Evolutionary conservation across 768 basidiomycete species (phyloP).

Genomic region (Podaxis sp.): DNA sequence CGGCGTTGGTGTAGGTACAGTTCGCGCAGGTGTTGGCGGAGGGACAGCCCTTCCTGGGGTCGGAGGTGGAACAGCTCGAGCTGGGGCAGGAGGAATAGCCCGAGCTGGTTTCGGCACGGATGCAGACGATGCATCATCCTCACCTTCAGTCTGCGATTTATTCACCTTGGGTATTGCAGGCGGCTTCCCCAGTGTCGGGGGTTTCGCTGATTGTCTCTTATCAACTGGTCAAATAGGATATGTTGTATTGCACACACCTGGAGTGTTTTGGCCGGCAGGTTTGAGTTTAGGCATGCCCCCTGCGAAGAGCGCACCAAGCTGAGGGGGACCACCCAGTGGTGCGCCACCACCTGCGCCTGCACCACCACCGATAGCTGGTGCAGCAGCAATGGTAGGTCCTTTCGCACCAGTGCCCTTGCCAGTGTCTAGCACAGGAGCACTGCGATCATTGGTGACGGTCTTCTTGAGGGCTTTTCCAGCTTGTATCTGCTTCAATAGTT

Average conservation of each 20-base stretch:
- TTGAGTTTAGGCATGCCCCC: constrained; percentile 91
- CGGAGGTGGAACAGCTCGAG: constrained; percentile 28
- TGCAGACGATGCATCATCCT: constrained; percentile 13
- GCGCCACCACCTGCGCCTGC: constrained; percentile 12
- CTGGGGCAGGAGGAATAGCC: constrained; percentile 19
- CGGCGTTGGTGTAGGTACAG: constrained; percentile 24
- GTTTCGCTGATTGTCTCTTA: constrained; percentile 41
- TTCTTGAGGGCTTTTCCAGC: constrained; percentile 81
- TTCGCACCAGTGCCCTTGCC: constrained; percentile 33
- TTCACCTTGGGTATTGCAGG: constrained; percentile 55
- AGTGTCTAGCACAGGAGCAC: constrained; percentile 56
- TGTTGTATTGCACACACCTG: constrained; percentile 36
- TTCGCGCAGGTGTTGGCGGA: constrained; percentile 29
- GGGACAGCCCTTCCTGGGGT: constrained; percentile 25
- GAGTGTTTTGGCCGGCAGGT: constrained; percentile 60
- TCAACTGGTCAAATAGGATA: neutral
- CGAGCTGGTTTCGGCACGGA: neutral
- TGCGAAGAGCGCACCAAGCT: constrained; percentile 82
- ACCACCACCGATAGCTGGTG: constrained; percentile 14
- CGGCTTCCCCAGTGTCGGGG: constrained; percentile 59
- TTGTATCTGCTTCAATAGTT: constrained; percentile 78
- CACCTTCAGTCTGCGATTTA: neutral
- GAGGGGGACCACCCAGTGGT: constrained; percentile 53
- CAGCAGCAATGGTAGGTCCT: constrained; percentile 3
- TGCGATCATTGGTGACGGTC: constrained; percentile 77